A percentile compares a stretch with the other conserved stretches of the same genome.
phyloP scores from a whole-genome alignment of 2,329 filamentous ascomycete genomes.

The Microdochium paspali region DNA sequence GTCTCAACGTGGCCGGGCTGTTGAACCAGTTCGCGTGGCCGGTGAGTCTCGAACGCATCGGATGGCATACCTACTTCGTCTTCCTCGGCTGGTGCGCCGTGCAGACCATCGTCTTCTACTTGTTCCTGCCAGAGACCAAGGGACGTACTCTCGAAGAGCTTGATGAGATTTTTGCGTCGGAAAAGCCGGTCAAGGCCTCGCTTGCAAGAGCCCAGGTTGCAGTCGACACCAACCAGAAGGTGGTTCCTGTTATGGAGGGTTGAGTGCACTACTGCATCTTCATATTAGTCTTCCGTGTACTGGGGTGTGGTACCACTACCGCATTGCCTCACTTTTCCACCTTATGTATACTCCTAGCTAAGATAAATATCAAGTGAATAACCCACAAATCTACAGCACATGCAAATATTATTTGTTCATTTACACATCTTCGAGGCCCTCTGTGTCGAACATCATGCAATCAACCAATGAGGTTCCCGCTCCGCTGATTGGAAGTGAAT shows the following conservation, averaged over 20 bases:
- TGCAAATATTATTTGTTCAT: not conserved
- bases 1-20: constrained; percentile 24
- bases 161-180: constrained; percentile 43
- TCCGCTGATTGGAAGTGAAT: not conserved
- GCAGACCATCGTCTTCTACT: constrained; percentile 29
- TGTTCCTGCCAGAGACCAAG: constrained; percentile 39
- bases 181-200: constrained; percentile 36
- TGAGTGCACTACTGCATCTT: not conserved
- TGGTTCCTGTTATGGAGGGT: constrained; percentile 17
- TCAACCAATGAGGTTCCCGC: not conserved
- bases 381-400: not conserved
- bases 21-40: constrained; percentile 34
- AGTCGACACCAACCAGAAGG: constrained; percentile 19
- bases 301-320: not conserved
- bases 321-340: not conserved
- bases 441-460: not conserved
- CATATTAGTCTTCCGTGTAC: not conserved
- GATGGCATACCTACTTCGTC: constrained; percentile 44
- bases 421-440: not conserved
- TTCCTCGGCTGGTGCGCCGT: constrained; percentile 35
- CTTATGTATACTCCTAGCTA: not conserved
- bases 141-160: constrained; percentile 36
- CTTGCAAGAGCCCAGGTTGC: not conserved
- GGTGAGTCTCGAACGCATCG: constrained; percentile 30
- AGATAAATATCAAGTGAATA: not conserved